Evolutionary conservation across 805 yeast species (phyloP), one percentile per base, ranked within the genome.

Genomic region (Wickerhamomyces canadensis): DNA sequence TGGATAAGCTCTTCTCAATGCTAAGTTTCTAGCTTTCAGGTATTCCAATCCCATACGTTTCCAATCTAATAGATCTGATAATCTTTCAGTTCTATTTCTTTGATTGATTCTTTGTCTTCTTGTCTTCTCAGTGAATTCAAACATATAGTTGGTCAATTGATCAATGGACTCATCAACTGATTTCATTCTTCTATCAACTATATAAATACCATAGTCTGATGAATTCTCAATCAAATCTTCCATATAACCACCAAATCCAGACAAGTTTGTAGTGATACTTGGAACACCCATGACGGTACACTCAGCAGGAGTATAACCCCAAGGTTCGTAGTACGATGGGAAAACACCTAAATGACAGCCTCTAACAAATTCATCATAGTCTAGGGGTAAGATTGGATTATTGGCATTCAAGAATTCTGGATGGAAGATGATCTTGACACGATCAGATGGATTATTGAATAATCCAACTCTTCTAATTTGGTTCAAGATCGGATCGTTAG

Each of bases 271-370:
- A 10, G 98, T 91, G 54, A 91, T 85, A 6, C 96, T 86, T 14
- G 98, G 98, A 42, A 93, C 95, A 39, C 98, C 98, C 98, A 91
- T 91, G 18, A 93, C 98, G 0, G 98, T 91, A 68, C 98, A 93
- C 61, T 91, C 98, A 8, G 98, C 98, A 4, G 98, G 98, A 3
- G 98, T 91, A 62, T 91, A 91, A 27, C 98, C 98, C 98, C 98
- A 91, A 4, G 98, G 98, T 65, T 91, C 98, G 58, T 91, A 91
- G 65, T 91, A 91, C 0, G 96, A 87, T 34, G 98, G 98, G 80
- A 91, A 91, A 35, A 91, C 96, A 60, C 98, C 98, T 61, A 93
- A 68, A 63, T 91, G 98, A 60, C 97, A 89, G 43, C 98, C 98
- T 50, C 98, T 76, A 33, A 91, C 98, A 61, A 91, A 91, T 61